A percentile compares a stretch with the other conserved stretches of the same genome.
Conservation (phyloP, 2,329 filamentous ascomycete genomes). For the Alternaria sp. region DNA sequence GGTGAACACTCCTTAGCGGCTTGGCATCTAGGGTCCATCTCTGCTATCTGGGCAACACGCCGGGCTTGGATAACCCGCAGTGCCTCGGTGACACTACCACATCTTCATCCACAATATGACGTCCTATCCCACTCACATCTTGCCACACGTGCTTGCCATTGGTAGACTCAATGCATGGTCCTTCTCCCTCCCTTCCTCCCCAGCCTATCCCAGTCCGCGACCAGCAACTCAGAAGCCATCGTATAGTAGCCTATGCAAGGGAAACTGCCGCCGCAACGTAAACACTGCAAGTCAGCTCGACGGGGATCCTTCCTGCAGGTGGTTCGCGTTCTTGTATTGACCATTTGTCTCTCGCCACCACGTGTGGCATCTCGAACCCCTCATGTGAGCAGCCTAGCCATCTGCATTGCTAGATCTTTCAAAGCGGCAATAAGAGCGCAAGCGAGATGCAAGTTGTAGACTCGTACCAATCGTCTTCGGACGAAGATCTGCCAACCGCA, state of each 20-base stretch:
- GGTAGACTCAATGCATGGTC: neutral
- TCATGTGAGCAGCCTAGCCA: neutral
- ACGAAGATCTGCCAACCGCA: neutral
- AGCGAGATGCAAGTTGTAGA: conserved; percentile 8
- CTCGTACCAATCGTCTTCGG: conserved; percentile 11
- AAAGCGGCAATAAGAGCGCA: neutral
- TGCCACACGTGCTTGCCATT: neutral
- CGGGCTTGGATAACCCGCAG: neutral
- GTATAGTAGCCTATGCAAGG: neutral
- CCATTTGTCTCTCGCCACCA: conserved; percentile 1
- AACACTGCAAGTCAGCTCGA: neutral
- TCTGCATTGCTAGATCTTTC: neutral
- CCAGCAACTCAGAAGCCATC: too few relatives aligned
- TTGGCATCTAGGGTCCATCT: neutral
- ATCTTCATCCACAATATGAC: neutral
- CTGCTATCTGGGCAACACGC: neutral
- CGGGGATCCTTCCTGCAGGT: neutral
- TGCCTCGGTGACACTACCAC: neutral
- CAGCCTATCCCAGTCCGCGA: neutral
- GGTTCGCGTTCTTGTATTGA: neutral
- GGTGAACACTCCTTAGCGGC: neutral
- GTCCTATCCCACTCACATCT: neutral
- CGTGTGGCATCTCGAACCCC: conserved; percentile 1
- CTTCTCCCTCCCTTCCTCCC: neutral
- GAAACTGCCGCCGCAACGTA: neutral